Evolutionary conservation across 2,329 filamentous ascomycete species (phyloP), one percentile per base, ranked within the genome.

Genomic region (Verticillium nubilum): DNA sequence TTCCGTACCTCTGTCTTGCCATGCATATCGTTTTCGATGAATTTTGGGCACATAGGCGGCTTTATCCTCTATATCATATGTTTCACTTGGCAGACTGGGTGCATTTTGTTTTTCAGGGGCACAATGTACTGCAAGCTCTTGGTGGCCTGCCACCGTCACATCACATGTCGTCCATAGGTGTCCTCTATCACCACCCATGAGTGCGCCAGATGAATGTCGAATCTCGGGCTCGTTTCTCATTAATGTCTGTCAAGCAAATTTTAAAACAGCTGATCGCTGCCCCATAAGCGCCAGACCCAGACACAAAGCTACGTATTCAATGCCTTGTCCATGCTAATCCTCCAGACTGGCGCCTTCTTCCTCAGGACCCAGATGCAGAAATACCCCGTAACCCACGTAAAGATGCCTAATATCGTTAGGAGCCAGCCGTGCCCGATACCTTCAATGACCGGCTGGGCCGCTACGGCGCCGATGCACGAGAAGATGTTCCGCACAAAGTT

Each of bases 401-500:
- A 73, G 47, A 85, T 61, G 13, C 75, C 76, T 2, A 81, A 37
- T 2, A 66, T 82, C 0, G 89, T 92, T 64, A 91, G 90, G 0
- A 93, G 73, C 88, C 89, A 92, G 1, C 90, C 91, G 63, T 88
- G 84, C 2, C 90, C 89, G 62, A 93, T 88, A 2, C 79, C 87
- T 19, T 80, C 69, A 58, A 94, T 88, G 59, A 91, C 79, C 1
- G 91, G 90, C 62, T 88, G 82, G 0, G 88, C 84, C 19, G 92
- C 83, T 31, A 93, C 72, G 52, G 83, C 82, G 10, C 89, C 90
- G 1, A 91, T 80, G 62, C 88, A 92, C 56, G 84, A 86, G 66
- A 92, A 87, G 42, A 92, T 90, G 66, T 94, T 95, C 54, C 91
- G 79, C 57, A 91, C 79, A 67, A 94, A 91, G 69, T 94, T 94